Evolutionary conservation across 2,329 filamentous ascomycete species (phyloP).

Genomic region (Botrytis elliptica): DNA sequence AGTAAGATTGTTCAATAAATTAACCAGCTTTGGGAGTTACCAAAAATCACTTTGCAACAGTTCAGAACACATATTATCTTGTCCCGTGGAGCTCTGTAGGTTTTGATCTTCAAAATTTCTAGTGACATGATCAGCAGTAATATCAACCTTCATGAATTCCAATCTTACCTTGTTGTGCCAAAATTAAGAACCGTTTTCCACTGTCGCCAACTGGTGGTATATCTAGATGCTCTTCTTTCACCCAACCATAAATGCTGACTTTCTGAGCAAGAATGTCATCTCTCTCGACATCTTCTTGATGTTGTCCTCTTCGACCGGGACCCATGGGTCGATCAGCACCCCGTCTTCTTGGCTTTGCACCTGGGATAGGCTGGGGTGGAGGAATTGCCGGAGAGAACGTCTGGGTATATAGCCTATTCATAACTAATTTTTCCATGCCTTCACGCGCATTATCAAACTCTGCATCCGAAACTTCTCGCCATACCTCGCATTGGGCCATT

Average conservation of each 20-base stretch:
- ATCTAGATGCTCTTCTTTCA: slow-evolving; percentile 88
- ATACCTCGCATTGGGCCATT: slow-evolving; percentile 96
- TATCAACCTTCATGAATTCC: not conserved
- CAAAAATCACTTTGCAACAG: slow-evolving; percentile 99
- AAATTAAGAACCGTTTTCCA: slow-evolving; percentile 79
- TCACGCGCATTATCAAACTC: slow-evolving; percentile 98
- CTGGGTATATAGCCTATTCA: slow-evolving; percentile 94
- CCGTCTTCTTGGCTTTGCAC: slow-evolving; percentile 65
- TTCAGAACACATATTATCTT: slow-evolving; percentile 98
- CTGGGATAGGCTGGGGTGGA: slow-evolving; percentile 70
- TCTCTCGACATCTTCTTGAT: slow-evolving; percentile 95
- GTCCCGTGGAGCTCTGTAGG: slow-evolving; percentile 92
- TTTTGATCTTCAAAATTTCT: slow-evolving; percentile 95
- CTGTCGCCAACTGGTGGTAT: slow-evolving; percentile 83
- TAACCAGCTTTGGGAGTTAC: slow-evolving; percentile 46
- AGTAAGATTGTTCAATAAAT: slow-evolving; percentile 23
- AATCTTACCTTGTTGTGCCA: slow-evolving; percentile 77
- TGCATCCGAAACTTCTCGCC: slow-evolving; percentile 90
- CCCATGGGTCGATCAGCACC: slow-evolving; percentile 68
- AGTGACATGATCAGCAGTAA: slow-evolving; percentile 32
- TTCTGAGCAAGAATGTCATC: slow-evolving; percentile 97
- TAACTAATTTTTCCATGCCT: slow-evolving; percentile 99
- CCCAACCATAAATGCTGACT: slow-evolving; percentile 95
- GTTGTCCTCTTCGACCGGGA: slow-evolving; percentile 86
- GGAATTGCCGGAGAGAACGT: slow-evolving; percentile 95